Conservation (phyloP, 2,329 filamentous ascomycete genomes). For the Aspergillus ochraceus region DNA sequence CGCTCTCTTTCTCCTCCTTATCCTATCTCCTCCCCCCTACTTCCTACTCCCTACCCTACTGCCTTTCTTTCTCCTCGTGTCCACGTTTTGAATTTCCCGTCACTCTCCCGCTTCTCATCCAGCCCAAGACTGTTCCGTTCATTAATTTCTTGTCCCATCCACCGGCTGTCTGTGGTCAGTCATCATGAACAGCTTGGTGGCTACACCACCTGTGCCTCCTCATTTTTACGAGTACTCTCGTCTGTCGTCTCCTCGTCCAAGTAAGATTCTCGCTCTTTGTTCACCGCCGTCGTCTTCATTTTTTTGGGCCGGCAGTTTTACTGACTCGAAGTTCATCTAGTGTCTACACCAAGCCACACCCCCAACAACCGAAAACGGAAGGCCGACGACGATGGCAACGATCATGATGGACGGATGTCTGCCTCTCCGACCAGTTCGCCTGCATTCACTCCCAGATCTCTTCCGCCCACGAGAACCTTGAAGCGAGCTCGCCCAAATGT, state of each 20-base stretch:
- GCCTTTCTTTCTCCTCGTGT: slow-evolving; percentile 14
- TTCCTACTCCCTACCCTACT: background rate
- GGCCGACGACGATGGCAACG: slow-evolving; percentile 68
- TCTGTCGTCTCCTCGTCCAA: slow-evolving; percentile 60
- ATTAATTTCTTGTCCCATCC: slow-evolving; percentile 22
- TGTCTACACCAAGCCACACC: slow-evolving; percentile 41
- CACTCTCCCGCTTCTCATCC: slow-evolving; percentile 8
- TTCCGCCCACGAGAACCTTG: slow-evolving; percentile 67
- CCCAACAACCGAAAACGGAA: slow-evolving; percentile 73
- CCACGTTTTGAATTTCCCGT: slow-evolving; percentile 5
- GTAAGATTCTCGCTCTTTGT: slow-evolving; percentile 43
- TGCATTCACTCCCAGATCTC: slow-evolving; percentile 66
- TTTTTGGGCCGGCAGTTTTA: background rate
- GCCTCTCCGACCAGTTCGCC: slow-evolving; percentile 84
- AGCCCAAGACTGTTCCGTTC: slow-evolving; percentile 23
- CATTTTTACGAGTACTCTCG: slow-evolving; percentile 62
- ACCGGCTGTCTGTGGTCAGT: slow-evolving; percentile 34
- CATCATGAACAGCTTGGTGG: slow-evolving; percentile 63
- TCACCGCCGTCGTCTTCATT: background rate
- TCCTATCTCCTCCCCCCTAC: background rate
- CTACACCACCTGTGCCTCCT: slow-evolving; percentile 60
- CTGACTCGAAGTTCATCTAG: slow-evolving; percentile 26
- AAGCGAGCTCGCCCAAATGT: slow-evolving; percentile 70
- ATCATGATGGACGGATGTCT: slow-evolving; percentile 80
- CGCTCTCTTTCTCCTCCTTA: slow-evolving; percentile 3